These are phyloP conservation scores for Ogataea nakhonphanomensis DNA, from an alignment of 805 yeast genomes.

Conservation along the genomic window DNA sequence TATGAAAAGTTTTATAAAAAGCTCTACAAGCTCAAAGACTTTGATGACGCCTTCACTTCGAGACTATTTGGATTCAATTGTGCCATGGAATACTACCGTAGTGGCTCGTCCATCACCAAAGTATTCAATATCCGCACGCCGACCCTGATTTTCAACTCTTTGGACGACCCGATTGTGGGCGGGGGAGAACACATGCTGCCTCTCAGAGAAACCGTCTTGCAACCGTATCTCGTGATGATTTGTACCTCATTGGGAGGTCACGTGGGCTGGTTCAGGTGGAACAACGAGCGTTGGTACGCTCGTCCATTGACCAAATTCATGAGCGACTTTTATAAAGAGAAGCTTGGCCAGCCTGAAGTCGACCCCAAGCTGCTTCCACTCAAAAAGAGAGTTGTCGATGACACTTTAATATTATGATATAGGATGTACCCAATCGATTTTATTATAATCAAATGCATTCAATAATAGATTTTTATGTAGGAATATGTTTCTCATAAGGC, in stretches of 20 bases:
- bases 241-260: conserved; percentile 76
- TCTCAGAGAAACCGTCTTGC: conserved; percentile 41
- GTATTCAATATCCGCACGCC: conserved; percentile 58
- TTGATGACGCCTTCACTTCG: conserved; percentile 65
- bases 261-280: conserved; percentile 67
- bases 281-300: conserved; percentile 66
- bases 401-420: conserved; percentile 11
- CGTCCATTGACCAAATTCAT: conserved; percentile 45
- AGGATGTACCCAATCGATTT: too few relatives aligned
- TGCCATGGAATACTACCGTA: conserved; percentile 62
- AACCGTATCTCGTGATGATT: conserved; percentile 58
- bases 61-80: conserved; percentile 62
- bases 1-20: conserved; percentile 20
- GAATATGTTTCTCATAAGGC: conserved; percentile 32
- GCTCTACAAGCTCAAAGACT: conserved; percentile 42
- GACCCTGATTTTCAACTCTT: conserved; percentile 54
- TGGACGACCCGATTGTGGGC: conserved; percentile 75
- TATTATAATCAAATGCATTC: background rate
- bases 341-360: conserved; percentile 8
- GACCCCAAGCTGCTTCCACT: conserved; percentile 14
- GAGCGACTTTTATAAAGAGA: conserved; percentile 17
- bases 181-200: conserved; percentile 45
- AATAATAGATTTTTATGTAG: conserved; percentile 1
- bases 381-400: conserved; percentile 14
- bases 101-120: conserved; percentile 55